Conservation (phyloP, 2,329 filamentous ascomycete species). For the Aureobasidium musti region DNA sequence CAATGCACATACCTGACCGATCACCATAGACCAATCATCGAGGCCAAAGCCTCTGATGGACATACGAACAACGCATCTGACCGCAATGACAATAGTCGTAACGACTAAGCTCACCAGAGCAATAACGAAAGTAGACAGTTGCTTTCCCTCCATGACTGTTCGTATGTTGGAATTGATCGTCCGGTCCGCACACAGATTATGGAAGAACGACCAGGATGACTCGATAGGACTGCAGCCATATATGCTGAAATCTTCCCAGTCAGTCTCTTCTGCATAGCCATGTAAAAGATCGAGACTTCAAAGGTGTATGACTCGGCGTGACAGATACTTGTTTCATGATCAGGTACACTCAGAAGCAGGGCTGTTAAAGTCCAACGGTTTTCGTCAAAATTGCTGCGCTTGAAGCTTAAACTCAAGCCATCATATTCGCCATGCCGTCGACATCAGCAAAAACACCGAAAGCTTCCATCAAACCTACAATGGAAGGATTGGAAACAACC, state of each 20-base stretch:
- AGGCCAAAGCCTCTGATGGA: slow-evolving; percentile 30
- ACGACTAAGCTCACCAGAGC: slow-evolving; percentile 25
- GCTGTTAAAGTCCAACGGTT: too few species aligned
- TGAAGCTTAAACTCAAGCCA: not conserved
- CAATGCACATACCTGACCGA: slow-evolving; percentile 21
- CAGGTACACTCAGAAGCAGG: not conserved
- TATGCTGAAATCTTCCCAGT: not conserved
- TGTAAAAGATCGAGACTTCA: slow-evolving; percentile 8
- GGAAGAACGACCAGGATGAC: not conserved
- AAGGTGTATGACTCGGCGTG: not conserved
- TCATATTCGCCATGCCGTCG: not conserved
- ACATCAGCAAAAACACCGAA: not conserved
- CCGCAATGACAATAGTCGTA: slow-evolving; percentile 26
- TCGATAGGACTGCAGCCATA: slow-evolving; percentile 2
- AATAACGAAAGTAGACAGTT: slow-evolving; percentile 18
- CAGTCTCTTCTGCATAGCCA: not conserved
- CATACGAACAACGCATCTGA: slow-evolving; percentile 26
- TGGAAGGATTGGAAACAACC: not conserved
- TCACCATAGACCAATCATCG: slow-evolving; percentile 31
- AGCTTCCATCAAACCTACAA: not conserved
- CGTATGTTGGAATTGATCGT: not conserved
- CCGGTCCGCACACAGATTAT: not conserved
- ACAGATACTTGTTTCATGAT: slow-evolving; percentile 12
- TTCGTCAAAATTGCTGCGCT: not conserved
- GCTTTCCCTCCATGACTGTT: slow-evolving; percentile 24